Evolutionary conservation across 805 yeast species (phyloP), one percentile per base, ranked within the genome.

Genomic region (Saccharomycopsis babjevae): DNA sequence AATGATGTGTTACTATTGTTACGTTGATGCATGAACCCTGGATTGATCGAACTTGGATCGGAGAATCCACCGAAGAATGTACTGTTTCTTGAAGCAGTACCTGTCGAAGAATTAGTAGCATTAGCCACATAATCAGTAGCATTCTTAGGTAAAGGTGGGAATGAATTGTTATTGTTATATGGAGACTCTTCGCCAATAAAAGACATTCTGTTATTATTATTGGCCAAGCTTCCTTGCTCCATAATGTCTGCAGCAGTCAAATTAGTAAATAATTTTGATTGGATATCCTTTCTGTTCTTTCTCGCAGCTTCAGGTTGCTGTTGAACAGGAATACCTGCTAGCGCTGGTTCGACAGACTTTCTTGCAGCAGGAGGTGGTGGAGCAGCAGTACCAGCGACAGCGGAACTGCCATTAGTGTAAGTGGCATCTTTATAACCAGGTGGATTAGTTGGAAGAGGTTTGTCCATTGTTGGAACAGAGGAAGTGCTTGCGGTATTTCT

Each of bases 211-310:
- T 58, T 57, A n/a, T 62, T 54, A 13, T 39, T 42, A 32, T 40
- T 57, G 18, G 55, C 13, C 3, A 36, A 22, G 16, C n/a, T 22
- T 13, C 64, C 64, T 43, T 64, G 67, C 40, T 65, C 67, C 61
- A 70, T 73, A 50, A 66, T 55, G 42, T 68, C 68, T 3, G 82
- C 70, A 32, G 67, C 68, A 4, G 79, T 79, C 60, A 79, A 69
- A 60, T 78, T 74, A 36, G 77, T 77, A 72, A 80, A 81, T 30
- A 78, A 67, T 64, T 75, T 79, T 1, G 83, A 79, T 62, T 76
- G 75, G 50, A 77, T 73, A 50, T 78, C 79, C 61, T 73, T 73
- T 67, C 79, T 70, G 18, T 61, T 54, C 11, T 50, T 38, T 57
- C 58, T 46, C 0, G 57, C 57, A 22, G 36, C 34, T 22, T 58